Evolutionary conservation across 2,329 filamentous ascomycete species (phyloP), one percentile per base, ranked within the genome.

Genomic region (Fusarium succisae): DNA sequence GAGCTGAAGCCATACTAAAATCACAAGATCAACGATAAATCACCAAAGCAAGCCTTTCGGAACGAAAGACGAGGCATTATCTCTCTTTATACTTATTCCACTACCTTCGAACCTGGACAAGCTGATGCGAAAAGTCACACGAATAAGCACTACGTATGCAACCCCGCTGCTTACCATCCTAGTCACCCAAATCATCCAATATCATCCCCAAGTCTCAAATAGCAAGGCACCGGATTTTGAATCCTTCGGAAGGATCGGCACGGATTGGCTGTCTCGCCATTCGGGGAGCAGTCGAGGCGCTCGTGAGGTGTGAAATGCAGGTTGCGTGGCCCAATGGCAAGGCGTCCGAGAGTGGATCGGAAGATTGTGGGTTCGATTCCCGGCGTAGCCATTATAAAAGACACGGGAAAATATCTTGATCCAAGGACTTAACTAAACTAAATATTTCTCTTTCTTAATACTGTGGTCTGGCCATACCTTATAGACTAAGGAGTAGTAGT

Each of bases 301-400:
- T 20, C 12, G 8, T n/a, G 17, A 24, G 30, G 2, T 14, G 12
- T 26, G n/a, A 37, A 28, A 28, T 39, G 24, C 35, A 48, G 61
- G 56, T 63, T 63, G 28, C 9, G 56, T 63, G 20, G 43, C 55
- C 35, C 38, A 61, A 63, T 47, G 35, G n/a, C 28, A 63, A 18
- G 58, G 62, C 45, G 12, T 30, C 45, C 41, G 38, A 63, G 44
- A 53, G 62, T 65, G 57, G 62, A 63, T 64, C 45, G 35, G 45
- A 50, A 63, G 57, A 44, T 20, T 64, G 38, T 32, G 30, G 22
- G 57, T 44, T 63, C 54, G n/a, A 64, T 13, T 53, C 44, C 44
- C 24, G 38, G 62, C 38, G 38, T 32, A 53, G 57, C 62, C 58
- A 10, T 22, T 2, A 1, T 9, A 5, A 3, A 14, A 5, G 11